Evolutionary conservation across 352 stramenopile genomes (phyloP).

Genomic region (Saprolegnia parasitica): DNA sequence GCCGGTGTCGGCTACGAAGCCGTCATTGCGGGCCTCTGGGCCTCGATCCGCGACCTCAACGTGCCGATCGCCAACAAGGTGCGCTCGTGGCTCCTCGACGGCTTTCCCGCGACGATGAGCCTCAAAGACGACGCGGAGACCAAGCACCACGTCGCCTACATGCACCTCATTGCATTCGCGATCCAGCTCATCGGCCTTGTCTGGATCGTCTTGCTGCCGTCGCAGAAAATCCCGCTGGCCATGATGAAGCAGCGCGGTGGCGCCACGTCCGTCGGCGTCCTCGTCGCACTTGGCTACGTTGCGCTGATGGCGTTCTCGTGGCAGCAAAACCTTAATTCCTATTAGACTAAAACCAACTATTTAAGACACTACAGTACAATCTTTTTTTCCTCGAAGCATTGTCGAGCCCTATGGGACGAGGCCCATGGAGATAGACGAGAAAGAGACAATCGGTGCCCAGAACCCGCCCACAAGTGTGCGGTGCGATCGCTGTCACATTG

Average conservation of each 20-base stretch:
- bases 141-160: constrained; percentile 37
- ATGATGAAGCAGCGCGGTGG: background rate
- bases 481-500: too few species aligned
- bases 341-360: background rate
- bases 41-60: constrained; percentile 45
- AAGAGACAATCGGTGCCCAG: too few species aligned
- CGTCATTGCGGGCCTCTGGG: constrained; percentile 41
- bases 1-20: constrained; percentile 39
- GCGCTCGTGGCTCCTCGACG: constrained; percentile 51
- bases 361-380: background rate
- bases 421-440: too few species aligned
- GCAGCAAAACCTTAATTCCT: background rate
- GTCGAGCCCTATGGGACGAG: too few species aligned
- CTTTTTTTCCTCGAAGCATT: too few species aligned
- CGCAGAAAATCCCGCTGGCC: constrained; percentile 29
- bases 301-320: background rate
- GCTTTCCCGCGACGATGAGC: constrained; percentile 48
- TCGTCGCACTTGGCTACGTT: constrained; percentile 8
- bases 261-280: background rate
- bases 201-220: constrained; percentile 47
- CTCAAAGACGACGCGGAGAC: constrained; percentile 47
- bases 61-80: constrained; percentile 41
- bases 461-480: too few species aligned
- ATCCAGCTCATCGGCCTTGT: constrained; percentile 46
- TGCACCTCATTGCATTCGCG: constrained; percentile 50